These are phyloP conservation scores for Vigna trinervia DNA, from an alignment of 306 rosid species.

Conservation along the genomic window DNA sequence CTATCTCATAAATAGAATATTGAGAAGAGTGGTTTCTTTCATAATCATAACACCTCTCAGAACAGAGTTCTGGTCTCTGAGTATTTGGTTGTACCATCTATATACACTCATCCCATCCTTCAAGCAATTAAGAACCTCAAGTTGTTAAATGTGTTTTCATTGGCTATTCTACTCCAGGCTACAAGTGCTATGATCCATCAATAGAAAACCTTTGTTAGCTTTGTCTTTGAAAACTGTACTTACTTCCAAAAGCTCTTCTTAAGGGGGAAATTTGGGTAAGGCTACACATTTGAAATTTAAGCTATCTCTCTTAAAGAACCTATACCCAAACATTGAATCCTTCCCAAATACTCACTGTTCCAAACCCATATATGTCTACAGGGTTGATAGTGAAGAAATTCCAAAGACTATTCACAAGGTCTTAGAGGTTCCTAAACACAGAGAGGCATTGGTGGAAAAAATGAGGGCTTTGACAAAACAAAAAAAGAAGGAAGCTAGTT, in stretches of 20 bases:
- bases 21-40: neutral
- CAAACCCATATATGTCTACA: no score
- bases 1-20: no score
- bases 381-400: no score
- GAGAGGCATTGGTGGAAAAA: no score
- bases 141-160: neutral
- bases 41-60: neutral
- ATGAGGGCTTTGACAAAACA: no score
- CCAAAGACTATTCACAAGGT: no score
- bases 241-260: neutral
- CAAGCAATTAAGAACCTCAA: neutral
- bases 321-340: neutral
- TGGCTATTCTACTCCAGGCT: neutral
- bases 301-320: conserved; percentile 15
- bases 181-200: neutral
- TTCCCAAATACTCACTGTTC: neutral
- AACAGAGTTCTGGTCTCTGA: neutral
- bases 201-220: neutral
- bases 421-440: no score
- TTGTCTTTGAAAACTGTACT: neutral
- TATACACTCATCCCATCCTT: neutral
- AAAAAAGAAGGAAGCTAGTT: no score
- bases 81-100: neutral
- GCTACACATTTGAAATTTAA: neutral
- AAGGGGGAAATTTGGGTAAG: neutral